These are phyloP conservation scores for Suhomyces faveliae DNA, from an alignment of 805 yeast genomes.

Conservation along the genomic window DNA sequence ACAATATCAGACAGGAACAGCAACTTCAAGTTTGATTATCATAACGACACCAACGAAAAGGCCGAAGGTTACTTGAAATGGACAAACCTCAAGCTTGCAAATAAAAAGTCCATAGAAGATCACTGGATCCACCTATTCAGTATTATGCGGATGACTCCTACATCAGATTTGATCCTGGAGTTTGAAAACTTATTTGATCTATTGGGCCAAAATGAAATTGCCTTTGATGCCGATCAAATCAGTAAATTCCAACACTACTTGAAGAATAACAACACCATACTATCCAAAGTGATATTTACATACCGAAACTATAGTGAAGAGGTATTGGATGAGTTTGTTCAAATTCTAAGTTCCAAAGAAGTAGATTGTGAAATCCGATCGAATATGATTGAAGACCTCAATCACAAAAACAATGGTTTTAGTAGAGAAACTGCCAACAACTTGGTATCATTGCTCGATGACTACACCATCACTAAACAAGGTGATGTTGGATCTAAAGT, in stretches of 20 bases:
- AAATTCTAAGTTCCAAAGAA: conserved; percentile 20
- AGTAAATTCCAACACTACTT: conserved; percentile 38
- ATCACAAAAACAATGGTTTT: conserved; percentile 12
- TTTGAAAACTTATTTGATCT: conserved; percentile 29
- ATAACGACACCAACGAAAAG: conserved; percentile 28
- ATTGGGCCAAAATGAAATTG: conserved; percentile 6
- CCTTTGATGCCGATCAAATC: conserved; percentile 13
- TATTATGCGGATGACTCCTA: conserved; percentile 14
- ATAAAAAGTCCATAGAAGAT: background rate
- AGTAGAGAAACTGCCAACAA: background rate
- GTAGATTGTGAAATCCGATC: conserved; percentile 32
- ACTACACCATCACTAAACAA: conserved; percentile 72
- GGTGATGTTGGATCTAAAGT: conserved; percentile 92
- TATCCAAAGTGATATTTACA: conserved; percentile 38
- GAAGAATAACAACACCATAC: conserved; percentile 34
- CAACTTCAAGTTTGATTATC: conserved; percentile 28
- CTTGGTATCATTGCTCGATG: conserved; percentile 50
- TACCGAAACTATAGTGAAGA: conserved; percentile 11
- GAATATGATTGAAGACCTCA: conserved; percentile 23
- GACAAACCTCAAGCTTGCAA: conserved; percentile 10
- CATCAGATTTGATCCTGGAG: conserved; percentile 19
- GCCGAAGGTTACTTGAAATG: conserved; percentile 37
- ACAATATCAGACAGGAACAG: background rate
- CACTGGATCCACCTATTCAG: conserved; percentile 19
- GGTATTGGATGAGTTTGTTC: conserved; percentile 21